Evolutionary conservation across 2,329 filamentous ascomycete species (phyloP).

Genomic region (Beauveria bassiana): DNA sequence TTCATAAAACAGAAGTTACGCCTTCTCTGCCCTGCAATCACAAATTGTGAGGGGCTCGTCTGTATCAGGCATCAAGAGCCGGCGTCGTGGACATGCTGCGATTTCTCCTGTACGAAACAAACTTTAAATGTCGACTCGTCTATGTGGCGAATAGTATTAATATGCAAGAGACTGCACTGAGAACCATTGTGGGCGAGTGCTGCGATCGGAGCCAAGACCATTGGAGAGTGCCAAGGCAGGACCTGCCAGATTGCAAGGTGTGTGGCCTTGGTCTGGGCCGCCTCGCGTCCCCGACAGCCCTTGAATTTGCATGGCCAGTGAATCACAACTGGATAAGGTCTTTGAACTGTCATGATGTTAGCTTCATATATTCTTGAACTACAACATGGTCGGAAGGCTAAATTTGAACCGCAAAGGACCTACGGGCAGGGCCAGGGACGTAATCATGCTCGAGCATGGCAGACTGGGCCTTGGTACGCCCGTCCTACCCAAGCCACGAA

Average conservation of each 20-base stretch:
- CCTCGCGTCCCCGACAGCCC: conserved; percentile 35
- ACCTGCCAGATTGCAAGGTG: no score
- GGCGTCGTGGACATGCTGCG: conserved; percentile 29
- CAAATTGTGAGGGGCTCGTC: conserved; percentile 38
- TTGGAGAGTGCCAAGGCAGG: no score
- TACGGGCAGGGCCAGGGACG: conserved; percentile 33
- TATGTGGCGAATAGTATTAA: conserved; percentile 39
- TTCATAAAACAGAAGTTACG: conserved; percentile 27
- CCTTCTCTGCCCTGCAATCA: conserved; percentile 30
- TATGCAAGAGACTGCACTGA: conserved; percentile 27
- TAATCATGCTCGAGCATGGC: conserved; percentile 46
- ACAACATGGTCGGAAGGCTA: conserved; percentile 48
- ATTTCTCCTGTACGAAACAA: conserved; percentile 46
- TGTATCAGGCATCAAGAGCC: conserved; percentile 39
- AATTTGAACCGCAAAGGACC: conserved; percentile 30
- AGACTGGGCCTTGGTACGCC: conserved; percentile 23
- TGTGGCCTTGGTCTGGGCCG: no score
- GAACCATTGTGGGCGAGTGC: conserved; percentile 38
- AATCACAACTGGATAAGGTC: conserved; percentile 22
- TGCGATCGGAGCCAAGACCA: no score
- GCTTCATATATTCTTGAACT: conserved; percentile 46
- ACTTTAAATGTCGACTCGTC: conserved; percentile 39
- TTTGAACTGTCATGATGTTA: conserved; percentile 33
- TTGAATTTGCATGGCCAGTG: conserved; percentile 32
- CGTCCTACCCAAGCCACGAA: conserved; percentile 33